Evolutionary conservation across 2,329 filamentous ascomycete species (phyloP), one percentile per base, ranked within the genome.

Genomic region (Venturia oleaginea): DNA sequence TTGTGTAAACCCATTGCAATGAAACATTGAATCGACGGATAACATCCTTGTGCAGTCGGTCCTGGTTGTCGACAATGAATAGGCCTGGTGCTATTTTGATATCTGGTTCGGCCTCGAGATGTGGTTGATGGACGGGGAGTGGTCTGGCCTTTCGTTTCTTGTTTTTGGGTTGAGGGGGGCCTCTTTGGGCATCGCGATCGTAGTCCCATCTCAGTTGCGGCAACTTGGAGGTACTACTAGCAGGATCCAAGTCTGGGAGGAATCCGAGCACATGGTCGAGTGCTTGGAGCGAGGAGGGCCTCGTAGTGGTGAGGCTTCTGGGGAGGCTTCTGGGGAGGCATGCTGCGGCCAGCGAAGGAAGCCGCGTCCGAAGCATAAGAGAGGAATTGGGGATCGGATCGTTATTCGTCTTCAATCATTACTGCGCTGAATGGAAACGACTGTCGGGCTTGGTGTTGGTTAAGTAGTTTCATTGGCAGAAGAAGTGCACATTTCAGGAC

Each of bases 211-310:
- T 30, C 27, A 57, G 30, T 4, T 17, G 19, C 15, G 51, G 51
- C 27, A 57, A 30, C 51, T 57, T 57, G 51, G 51, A 57, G 51
- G 5, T n/a, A n/a, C n/a, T n/a, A n/a, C n/a, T n/a, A n/a, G n/a
- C n/a, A n/a, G 51, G 27, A 19, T 30, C 30, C 10, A 19, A 6
- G 4, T n/a, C 15, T 2, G 30, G 51, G 30, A 57, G 51, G 6
- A 57, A 15, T 22, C 27, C 27, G 51, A 57, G 51, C 19, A 57
- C 1, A 34, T 34, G 10, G 51, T 34, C 30, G 19, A 32, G n/a
- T 34, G 51, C 51, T 34, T 57, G 51, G 15, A 30, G 51, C 15
- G 51, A 57, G 51, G 30, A 3, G 24, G 51, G 51, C 30, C 51
- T 57, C 15, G 30, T 34, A 19, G 51, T 57, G 17, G 51, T 32